These are phyloP conservation scores for Sherardia arvensis DNA, from an alignment of 257 asterid species.

Conservation along the genomic window DNA sequence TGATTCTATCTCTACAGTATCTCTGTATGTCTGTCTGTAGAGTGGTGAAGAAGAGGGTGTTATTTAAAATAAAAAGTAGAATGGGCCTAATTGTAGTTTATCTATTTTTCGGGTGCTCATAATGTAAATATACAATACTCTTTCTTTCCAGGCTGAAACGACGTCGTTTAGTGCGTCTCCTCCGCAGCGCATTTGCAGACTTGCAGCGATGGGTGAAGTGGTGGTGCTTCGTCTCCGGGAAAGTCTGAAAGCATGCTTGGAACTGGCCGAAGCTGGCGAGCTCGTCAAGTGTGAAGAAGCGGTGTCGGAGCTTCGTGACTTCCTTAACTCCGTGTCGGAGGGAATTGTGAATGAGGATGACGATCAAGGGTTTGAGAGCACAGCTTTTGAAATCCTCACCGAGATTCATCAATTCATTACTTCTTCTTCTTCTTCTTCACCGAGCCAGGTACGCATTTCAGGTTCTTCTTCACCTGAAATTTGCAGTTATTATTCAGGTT, in stretches of 20 bases:
- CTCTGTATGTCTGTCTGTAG: neutral
- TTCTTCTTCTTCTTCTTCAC: conserved; percentile 30
- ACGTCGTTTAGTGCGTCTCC: neutral
- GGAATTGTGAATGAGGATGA: conserved; percentile 12
- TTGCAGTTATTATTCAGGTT: no score
- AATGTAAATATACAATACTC: neutral
- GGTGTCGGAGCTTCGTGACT: conserved; percentile 35
- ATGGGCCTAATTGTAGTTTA: neutral
- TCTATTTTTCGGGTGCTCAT: neutral
- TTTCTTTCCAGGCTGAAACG: neutral
- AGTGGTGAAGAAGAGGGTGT: neutral
- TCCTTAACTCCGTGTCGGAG: conserved; percentile 40
- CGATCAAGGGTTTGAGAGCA: conserved; percentile 20
- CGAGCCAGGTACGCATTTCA: conserved; percentile 37
- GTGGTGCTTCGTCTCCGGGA: conserved; percentile 22
- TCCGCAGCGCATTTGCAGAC: neutral
- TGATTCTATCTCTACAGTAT: conserved; percentile 5
- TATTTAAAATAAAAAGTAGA: neutral
- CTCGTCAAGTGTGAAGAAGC: conserved; percentile 27
- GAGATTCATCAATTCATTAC: conserved; percentile 37
- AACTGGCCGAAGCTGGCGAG: conserved; percentile 47
- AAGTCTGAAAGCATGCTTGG: conserved; percentile 41
- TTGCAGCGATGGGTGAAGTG: neutral
- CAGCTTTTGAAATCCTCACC: conserved; percentile 34
- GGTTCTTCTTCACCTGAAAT: neutral